Base-by-base conservation (phyloP, 345 rosid species). In the Eucalyptus erythrocorys region DNA sequence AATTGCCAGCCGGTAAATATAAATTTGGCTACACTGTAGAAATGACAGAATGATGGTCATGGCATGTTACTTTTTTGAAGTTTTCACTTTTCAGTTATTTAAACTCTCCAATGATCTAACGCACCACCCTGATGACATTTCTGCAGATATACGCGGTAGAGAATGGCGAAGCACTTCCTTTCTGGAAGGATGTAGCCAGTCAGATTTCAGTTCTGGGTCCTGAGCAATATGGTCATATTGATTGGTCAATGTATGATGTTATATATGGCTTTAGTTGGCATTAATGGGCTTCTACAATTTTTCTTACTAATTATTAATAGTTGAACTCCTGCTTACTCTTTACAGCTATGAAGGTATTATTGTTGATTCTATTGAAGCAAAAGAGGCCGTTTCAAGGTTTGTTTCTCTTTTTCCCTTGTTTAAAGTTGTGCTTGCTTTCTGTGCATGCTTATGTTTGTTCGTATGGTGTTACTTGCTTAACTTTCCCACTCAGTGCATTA, bases 301-400 rank as follows among this genome's bases (percentile, higher is more conserved):
- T 84, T 87, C 86, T 87, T 86, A 32, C 42, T 47, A 53, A 64
- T 88, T 30, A 50, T 27, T 89, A n/a, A 71, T 86, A 86, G 51
- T 50, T 48, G 22, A 34, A 27, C 34, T 48, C 47, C 59, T 85
- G 88, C 88, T 90, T 90, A 49, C 90, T 76, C 90, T 90, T 87
- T 87, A 87, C 96, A 97, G 99, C 82, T 97, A 94, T 94, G 98
- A 97, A 94, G 98, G 98, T 89, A 91, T 97, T 90, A 89, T 97
- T 88, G 96, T 93, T 43, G 97, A 95, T 92, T 97, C 99, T 47
- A 92, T 97, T 90, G 98, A 95, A 93, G 97, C 96, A 87, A 94
- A 95, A 93, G 98, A 92, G 89, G 97, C 93, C 27, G 91, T 97
- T 91, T 94, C 97, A 91, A 95, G 99, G 99, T 96, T 32, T 22